Evolutionary conservation across 2,329 filamentous ascomycete genomes (phyloP), one percentile per base, ranked within the genome.

Genomic region (Apiospora pterosperma): DNA sequence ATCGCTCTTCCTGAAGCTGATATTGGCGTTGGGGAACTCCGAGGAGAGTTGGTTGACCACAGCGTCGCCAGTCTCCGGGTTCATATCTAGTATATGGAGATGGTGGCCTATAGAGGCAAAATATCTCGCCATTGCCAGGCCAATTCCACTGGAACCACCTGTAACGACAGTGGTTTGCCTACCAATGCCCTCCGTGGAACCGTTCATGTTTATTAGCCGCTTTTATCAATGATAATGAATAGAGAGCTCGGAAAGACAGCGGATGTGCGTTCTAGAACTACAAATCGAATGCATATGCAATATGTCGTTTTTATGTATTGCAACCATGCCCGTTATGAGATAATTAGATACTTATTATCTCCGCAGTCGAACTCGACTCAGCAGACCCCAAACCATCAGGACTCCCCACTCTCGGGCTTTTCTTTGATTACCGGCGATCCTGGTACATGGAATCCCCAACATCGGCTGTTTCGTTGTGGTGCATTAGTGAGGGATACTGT

Each of bases 141-240:
- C 76, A 23, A 78, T 75, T 11, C 76, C 76, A 67, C 75, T 77
- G 12, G 75, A 76, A 44, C 76, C 76, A 16, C 76, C 76, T 0
- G 76, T 77, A 19, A 78, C 73, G 42, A 78, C 63, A 4, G 34
- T 19, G 11, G 58, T 60, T 19, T 38, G 58, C 34, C 58, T 23
- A 25, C n/a, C 16, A 38, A 34, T 6, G 28, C 16, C 28, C 11
- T 34, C 19, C 25, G 7, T 8, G 8, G 28, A 34, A 6, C 19
- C 28, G 48, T 55, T 34, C 48, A 55, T 55, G 19, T 34, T 55
- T 31, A 16, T 16, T 55, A 11, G 7, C 28, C 1, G 16, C 0
- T 1, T 19, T 34, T 34, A 8, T 11, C 16, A 5, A 34, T 16
- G 25, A 34, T 1, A 3, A 7, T n/a, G 16, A n/a, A 34, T 5